Conservation (phyloP, 495 filamentous ascomycete species). For the Talaromyces ruber region DNA sequence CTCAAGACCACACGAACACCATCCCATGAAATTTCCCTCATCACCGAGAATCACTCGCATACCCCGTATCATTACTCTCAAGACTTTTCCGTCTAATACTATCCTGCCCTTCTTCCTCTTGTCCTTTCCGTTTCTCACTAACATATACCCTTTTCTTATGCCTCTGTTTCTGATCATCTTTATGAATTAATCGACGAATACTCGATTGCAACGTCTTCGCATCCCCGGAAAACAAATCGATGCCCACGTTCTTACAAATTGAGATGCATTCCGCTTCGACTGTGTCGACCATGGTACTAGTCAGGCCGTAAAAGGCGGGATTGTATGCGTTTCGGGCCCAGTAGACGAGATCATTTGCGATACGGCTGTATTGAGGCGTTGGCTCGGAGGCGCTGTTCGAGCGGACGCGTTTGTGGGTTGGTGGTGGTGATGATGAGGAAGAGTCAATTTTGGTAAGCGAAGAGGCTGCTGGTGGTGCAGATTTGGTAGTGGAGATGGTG, state of each 20-base stretch:
- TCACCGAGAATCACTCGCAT: constrained; percentile 1
- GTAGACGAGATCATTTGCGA: constrained; percentile 36
- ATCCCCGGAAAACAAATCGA: constrained; percentile 17
- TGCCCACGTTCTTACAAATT: constrained; percentile 26
- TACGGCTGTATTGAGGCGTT: constrained; percentile 23
- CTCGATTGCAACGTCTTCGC: not conserved
- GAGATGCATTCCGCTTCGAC: constrained; percentile 34
- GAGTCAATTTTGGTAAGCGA: constrained; percentile 18
- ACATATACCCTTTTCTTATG: not conserved
- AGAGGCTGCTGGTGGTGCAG: not conserved
- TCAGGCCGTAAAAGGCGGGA: constrained; percentile 38
- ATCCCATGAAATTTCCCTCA: not conserved
- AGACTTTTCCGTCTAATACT: not conserved
- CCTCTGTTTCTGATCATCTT: constrained; percentile 1
- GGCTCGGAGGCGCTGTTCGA: constrained; percentile 4
- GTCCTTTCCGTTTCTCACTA: not conserved
- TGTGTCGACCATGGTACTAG: constrained; percentile 24
- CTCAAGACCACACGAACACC: not conserved
- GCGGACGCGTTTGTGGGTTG: constrained; percentile 4
- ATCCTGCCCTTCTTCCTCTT: not conserved
- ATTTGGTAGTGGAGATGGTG: not conserved
- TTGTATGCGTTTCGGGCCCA: constrained; percentile 42
- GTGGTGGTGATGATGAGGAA: constrained; percentile 17
- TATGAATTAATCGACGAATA: not conserved
- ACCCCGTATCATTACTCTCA: constrained; percentile 4